Evolutionary conservation across 371 early-diverging fungal genomes (phyloP), one percentile per base, ranked within the genome.

Genomic region (Parasitella parasitica): DNA sequence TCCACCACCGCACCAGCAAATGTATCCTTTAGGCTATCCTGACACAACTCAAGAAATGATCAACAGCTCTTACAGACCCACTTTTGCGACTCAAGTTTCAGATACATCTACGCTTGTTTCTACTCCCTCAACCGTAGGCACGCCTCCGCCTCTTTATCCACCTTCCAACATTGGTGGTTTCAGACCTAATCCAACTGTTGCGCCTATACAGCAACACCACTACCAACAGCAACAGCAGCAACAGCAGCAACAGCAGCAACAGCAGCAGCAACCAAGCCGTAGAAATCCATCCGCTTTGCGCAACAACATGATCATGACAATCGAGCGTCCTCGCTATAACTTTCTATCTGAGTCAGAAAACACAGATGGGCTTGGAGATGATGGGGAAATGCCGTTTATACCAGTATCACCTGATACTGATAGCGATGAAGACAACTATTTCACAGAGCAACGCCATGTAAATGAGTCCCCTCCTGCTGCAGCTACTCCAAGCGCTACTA

Each of bases 321-420:
- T 70, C 39, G 71, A 70, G 30, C 59, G 71, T 20, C 71, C 71
- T 28, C 54, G 63, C 8, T 61, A 56, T 39, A 57, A 35, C 8
- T 54, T 46, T 53, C 18, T 59, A 7, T 35, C 66, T 49, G 66
- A 61, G 37, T 30, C 36, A 37, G 18, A 30, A 18, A 59, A 66
- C 35, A 20, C 34, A 15, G 57, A 50, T 13, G 36, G 53, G 48
- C 49, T 37, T 32, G 36, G 28, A 8, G 59, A 52, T 39, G 58
- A 65, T 32, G 70, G 66, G 2, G 70, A 58, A 35, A 36, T 62
- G 34, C 67, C 67, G 16, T 70, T 70, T 63, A 57, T 70, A 48
- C 71, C 71, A 11, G 71, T 70, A 16, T 70, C 71, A 38, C 71
- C 71, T 48, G 71, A 70, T 36, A 62, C 70, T 4, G 54, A 54